These are phyloP conservation scores for Neofusicoccum sp. DNA, from an alignment of 2,329 filamentous ascomycete genomes.

Conservation along the genomic window DNA sequence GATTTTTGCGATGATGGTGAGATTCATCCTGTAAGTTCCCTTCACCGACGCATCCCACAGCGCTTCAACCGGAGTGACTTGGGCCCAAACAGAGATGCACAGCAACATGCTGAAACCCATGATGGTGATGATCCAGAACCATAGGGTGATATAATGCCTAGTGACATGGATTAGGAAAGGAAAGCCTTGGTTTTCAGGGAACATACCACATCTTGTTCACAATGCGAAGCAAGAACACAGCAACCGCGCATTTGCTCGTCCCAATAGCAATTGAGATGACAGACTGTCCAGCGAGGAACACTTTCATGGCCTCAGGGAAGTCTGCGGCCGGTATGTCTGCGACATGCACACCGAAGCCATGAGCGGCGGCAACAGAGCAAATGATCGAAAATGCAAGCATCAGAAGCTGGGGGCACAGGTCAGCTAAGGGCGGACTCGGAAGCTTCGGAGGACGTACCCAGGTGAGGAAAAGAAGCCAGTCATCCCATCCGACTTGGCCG, in stretches of 20 bases:
- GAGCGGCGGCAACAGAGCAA: background rate
- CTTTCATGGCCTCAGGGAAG: background rate
- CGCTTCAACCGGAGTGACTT: background rate
- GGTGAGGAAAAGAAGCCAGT: conserved; percentile 3
- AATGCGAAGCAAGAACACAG: conserved; percentile 10
- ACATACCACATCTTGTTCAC: conserved; percentile 10
- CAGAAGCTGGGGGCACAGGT: background rate
- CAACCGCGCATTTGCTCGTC: conserved; percentile 4
- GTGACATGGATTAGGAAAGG: background rate
- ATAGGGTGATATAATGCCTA: conserved; percentile 4
- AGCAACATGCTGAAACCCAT: conserved; percentile 5
- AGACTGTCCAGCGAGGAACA: conserved; percentile 6
- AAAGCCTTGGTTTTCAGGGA: background rate
- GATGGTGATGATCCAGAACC: conserved; percentile 3
- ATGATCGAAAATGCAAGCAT: conserved; percentile 7
- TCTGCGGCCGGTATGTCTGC: background rate
- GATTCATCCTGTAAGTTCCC: background rate
- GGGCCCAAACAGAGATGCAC: background rate
- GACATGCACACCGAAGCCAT: conserved; percentile 3
- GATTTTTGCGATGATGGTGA: background rate
- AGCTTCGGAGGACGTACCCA: background rate
- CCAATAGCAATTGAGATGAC: conserved; percentile 1
- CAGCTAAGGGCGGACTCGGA: background rate
- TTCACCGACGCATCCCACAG: conserved; percentile 6
- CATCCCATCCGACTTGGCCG: conserved; percentile 9